Percentiles rank a stretch among this genome's conserved stretches.
These are phyloP conservation scores for Ampelomyces quisqualis DNA, from an alignment of 2,329 filamentous ascomycete species.

Conservation along the genomic window DNA sequence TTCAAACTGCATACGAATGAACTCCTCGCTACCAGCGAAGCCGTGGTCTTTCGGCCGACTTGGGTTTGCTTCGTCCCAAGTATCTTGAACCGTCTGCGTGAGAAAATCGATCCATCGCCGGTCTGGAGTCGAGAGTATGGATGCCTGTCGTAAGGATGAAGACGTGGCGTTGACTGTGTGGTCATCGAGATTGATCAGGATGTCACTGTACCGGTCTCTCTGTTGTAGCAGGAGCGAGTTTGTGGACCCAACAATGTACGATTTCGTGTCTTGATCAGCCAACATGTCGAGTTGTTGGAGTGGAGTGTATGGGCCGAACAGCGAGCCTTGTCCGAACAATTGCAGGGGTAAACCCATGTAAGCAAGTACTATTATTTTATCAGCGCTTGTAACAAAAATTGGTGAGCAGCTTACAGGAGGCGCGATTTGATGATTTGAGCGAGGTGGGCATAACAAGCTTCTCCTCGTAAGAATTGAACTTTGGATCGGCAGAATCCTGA, in stretches of 20 bases:
- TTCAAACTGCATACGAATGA: constrained; percentile 95
- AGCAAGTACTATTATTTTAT: constrained; percentile 62
- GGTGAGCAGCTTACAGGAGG: constrained; percentile 58
- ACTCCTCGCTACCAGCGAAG: constrained; percentile 94
- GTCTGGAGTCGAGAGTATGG: constrained; percentile 80
- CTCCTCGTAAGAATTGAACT: constrained; percentile 79
- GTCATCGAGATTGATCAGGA: constrained; percentile 94
- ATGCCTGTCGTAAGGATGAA: constrained; percentile 70
- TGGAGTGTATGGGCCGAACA: constrained; percentile 96
- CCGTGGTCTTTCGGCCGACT: constrained; percentile 89
- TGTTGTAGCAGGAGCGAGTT: constrained; percentile 93
- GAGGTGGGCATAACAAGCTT: constrained; percentile 75
- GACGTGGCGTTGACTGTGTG: constrained; percentile 82
- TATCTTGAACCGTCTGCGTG: constrained; percentile 89
- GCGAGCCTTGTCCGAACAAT: constrained; percentile 92
- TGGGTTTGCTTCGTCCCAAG: constrained; percentile 91
- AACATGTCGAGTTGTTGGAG: constrained; percentile 93
- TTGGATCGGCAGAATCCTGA: constrained; percentile 95
- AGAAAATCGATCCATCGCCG: constrained; percentile 95
- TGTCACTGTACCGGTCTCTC: constrained; percentile 92
- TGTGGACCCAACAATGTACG: constrained; percentile 94
- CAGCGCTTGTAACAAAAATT: constrained; percentile 7
- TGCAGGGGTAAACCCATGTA: constrained; percentile 96
- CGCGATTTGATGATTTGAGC: constrained; percentile 85
- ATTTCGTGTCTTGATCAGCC: constrained; percentile 91